Conservation (phyloP, 345 rosid genomes). For the Abelmoschus esculentus region DNA sequence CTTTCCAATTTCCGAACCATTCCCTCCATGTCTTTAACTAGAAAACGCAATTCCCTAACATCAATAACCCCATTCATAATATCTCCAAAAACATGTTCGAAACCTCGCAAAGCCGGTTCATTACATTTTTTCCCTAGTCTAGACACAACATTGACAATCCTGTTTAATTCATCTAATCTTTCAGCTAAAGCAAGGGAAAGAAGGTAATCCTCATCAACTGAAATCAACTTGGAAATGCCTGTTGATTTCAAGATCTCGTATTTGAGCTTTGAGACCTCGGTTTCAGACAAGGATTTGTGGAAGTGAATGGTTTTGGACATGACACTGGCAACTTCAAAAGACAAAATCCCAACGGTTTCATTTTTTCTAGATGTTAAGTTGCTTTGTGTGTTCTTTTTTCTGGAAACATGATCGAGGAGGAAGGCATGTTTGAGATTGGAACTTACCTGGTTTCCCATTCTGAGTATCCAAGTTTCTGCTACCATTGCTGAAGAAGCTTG, state of each 20-base stretch:
- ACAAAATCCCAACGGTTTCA: conserved; percentile 59
- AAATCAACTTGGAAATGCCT: conserved; percentile 54
- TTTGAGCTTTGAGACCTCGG: too few species aligned
- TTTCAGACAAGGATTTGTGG: conserved; percentile 36
- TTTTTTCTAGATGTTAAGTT: too few species aligned
- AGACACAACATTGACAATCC: conserved; percentile 67
- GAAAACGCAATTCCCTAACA: too few species aligned
- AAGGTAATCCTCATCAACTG: conserved; percentile 52
- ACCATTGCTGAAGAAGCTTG: conserved; percentile 47
- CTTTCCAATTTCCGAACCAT: too few species aligned
- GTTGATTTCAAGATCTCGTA: conserved; percentile 45
- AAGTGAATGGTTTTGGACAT: conserved; percentile 83
- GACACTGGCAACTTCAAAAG: conserved; percentile 82
- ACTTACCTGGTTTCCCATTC: conserved; percentile 94
- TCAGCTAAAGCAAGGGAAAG: conserved; percentile 41
- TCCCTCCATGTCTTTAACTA: too few species aligned
- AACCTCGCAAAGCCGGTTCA: conserved; percentile 86
- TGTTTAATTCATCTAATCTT: conserved; percentile 11
- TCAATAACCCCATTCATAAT: conserved; percentile 6
- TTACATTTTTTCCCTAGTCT: conserved; percentile 77
- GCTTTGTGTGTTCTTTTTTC: too few species aligned
- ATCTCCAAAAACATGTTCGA: conserved; percentile 89
- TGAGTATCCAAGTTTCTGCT: conserved; percentile 88
- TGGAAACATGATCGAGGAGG: too few species aligned
- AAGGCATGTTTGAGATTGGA: conserved; percentile 68